These are phyloP conservation scores for Edaphochlamys debaryana DNA, from an alignment of 139 green algal genomes.

Conservation along the genomic window DNA sequence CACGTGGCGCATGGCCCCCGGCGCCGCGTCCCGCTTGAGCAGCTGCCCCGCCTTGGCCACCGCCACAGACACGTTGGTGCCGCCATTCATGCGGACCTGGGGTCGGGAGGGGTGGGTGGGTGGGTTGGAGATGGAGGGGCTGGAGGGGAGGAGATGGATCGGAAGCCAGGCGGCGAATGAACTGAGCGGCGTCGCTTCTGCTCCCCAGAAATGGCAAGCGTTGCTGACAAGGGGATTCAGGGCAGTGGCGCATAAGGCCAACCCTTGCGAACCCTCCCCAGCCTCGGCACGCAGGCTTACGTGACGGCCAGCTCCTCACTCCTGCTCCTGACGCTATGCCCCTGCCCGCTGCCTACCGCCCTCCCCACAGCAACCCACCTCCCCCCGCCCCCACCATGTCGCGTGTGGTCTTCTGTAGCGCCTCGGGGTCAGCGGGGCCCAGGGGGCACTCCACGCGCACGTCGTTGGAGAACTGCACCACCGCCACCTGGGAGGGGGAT, in stretches of 20 bases:
- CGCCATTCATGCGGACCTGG: slow-evolving; percentile 81
- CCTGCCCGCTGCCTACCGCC: too few species aligned
- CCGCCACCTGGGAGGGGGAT: slow-evolving; percentile 48
- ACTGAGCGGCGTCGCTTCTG: too few species aligned
- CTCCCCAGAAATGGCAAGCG: too few species aligned
- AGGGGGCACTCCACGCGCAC: slow-evolving; percentile 61
- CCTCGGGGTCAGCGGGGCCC: slow-evolving; percentile 36
- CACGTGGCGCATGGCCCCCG: slow-evolving; percentile 52
- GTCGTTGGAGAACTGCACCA: slow-evolving; percentile 82
- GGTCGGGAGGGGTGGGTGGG: neutral
- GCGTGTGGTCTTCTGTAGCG: neutral
- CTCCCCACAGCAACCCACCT: too few species aligned
- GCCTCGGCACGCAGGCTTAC: too few species aligned
- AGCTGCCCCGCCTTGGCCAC: slow-evolving; percentile 71
- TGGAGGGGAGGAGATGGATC: too few species aligned
- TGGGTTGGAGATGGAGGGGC: too few species aligned
- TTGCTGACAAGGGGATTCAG: too few species aligned
- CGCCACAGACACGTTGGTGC: slow-evolving; percentile 79
- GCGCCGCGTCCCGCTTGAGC: slow-evolving; percentile 48
- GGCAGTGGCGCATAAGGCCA: neutral
- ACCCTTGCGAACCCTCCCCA: too few species aligned
- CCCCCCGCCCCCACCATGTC: slow-evolving; percentile 25
- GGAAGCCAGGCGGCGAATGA: too few species aligned
- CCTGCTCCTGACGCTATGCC: too few species aligned
- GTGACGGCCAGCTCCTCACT: too few species aligned